phyloP scores from a whole-genome alignment of 305 asterid species.

The Ilex paraguariensis region DNA sequence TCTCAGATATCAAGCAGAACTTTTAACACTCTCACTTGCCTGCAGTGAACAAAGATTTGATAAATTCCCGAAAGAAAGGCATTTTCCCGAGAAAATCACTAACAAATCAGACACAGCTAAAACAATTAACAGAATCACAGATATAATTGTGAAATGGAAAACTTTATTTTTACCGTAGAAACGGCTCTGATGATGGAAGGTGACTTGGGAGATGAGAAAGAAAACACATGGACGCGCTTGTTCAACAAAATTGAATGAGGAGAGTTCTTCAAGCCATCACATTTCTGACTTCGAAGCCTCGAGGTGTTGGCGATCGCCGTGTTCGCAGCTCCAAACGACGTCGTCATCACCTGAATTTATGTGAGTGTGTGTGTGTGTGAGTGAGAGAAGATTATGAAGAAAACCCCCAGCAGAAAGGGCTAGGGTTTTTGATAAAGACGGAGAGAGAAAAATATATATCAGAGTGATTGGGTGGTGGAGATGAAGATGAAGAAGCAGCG shows the following conservation, averaged over 20 bases:
- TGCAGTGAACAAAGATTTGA: too few species aligned
- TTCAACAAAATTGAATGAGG: conserved; percentile 52
- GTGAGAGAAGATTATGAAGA: conserved; percentile 3
- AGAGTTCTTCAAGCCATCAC: conserved; percentile 39
- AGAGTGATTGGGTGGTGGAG: too few species aligned
- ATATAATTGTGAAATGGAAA: background rate
- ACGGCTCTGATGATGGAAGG: conserved; percentile 55
- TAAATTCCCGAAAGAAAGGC: background rate
- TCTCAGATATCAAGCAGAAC: too few species aligned
- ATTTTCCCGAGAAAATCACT: background rate
- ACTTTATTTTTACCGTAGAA: conserved; percentile 39
- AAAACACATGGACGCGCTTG: conserved; percentile 29
- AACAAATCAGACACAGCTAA: background rate
- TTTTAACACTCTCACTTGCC: too few species aligned
- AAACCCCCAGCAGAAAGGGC: background rate
- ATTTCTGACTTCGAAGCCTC: conserved; percentile 38
- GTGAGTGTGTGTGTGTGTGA: background rate
- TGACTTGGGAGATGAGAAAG: conserved; percentile 24
- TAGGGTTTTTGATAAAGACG: background rate
- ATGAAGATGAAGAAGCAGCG: too few species aligned
- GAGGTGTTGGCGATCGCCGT: conserved; percentile 32
- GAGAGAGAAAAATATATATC: too few species aligned
- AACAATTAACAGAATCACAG: background rate
- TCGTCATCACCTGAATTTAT: conserved; percentile 36
- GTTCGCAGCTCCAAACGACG: conserved; percentile 53